Percentiles rank a stretch among this genome's conserved stretches.
Evolutionary conservation across 805 yeast genomes (phyloP).

Genomic region (Sugiyamaella valdiviana): DNA sequence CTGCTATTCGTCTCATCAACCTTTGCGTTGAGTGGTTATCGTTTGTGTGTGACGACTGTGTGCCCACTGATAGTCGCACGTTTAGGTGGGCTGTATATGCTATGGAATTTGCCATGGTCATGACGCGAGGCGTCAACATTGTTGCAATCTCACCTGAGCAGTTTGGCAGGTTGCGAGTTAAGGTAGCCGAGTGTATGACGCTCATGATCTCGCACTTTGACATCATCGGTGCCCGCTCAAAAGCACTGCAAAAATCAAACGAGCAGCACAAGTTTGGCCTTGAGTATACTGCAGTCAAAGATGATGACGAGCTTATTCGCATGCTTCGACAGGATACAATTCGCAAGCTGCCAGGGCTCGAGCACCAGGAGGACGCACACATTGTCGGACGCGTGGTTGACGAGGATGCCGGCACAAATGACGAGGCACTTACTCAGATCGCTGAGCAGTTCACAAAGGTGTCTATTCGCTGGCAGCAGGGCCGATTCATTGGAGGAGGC

Average conservation of each 20-base stretch:
- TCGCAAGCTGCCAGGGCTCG: slow-evolving; percentile 59
- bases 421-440: slow-evolving; percentile 75
- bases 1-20: slow-evolving; percentile 65
- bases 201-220: slow-evolving; percentile 91
- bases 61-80: slow-evolving; percentile 83
- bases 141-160: slow-evolving; percentile 72
- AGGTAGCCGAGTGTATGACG: slow-evolving; percentile 93
- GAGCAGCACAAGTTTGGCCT: slow-evolving; percentile 30
- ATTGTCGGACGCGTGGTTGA: slow-evolving; percentile 85
- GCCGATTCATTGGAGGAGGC: slow-evolving; percentile 89
- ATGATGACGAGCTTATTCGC: slow-evolving; percentile 46
- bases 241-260: slow-evolving; percentile 43
- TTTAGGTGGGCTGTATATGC: slow-evolving; percentile 97
- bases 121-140: slow-evolving; percentile 86
- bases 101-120: slow-evolving; percentile 89
- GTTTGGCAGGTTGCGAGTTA: slow-evolving; percentile 62
- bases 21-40: slow-evolving; percentile 86
- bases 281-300: slow-evolving; percentile 40
- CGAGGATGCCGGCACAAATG: slow-evolving; percentile 68
- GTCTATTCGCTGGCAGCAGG: slow-evolving; percentile 96
- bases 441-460: slow-evolving; percentile 87
- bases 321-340: slow-evolving; percentile 63
- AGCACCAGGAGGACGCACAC: slow-evolving; percentile 45
- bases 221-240: slow-evolving; percentile 95
- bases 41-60: slow-evolving; percentile 89